Evolutionary conservation across 1,284 basidiomycete species (phyloP).

Genomic region (Volvariella surrecta): DNA sequence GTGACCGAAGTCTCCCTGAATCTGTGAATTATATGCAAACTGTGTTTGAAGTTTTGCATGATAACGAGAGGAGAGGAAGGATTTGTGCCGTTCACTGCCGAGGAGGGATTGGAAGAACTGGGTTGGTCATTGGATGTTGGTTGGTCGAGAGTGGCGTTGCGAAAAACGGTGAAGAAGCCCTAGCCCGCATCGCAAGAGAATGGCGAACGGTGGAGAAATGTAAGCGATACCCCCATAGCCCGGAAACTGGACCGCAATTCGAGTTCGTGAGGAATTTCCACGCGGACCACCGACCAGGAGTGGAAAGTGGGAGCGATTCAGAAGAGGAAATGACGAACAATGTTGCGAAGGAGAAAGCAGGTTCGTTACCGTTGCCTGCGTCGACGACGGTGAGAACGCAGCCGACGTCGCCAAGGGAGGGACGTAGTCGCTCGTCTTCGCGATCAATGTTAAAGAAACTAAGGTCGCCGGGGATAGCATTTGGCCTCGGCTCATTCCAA

Average conservation of each 20-base stretch:
- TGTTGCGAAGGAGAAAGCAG: too few species aligned
- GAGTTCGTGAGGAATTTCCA: slow-evolving; percentile 57
- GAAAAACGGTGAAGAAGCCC: slow-evolving; percentile 51
- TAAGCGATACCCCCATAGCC: slow-evolving; percentile 60
- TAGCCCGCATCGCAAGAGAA: slow-evolving; percentile 52
- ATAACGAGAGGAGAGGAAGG: slow-evolving; percentile 46
- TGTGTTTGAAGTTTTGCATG: slow-evolving; percentile 47
- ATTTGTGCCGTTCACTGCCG: slow-evolving; percentile 65
- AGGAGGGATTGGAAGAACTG: slow-evolving; percentile 69
- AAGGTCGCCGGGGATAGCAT: too few species aligned
- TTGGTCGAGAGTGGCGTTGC: slow-evolving; percentile 59
- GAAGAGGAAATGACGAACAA: too few species aligned
- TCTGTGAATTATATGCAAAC: slow-evolving; percentile 44
- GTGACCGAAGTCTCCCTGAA: slow-evolving; percentile 55
- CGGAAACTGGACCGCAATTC: slow-evolving; percentile 71
- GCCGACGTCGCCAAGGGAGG: too few species aligned
- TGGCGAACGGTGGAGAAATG: slow-evolving; percentile 73
- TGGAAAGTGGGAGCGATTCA: too few species aligned
- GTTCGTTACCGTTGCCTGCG: too few species aligned
- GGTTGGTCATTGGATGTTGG: slow-evolving; percentile 71
- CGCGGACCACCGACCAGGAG: too few species aligned
- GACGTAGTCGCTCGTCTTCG: too few species aligned
- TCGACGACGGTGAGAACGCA: too few species aligned
- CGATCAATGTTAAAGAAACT: too few species aligned
- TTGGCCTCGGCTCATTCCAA: too few species aligned